A percentile compares a stretch with the other conserved stretches of the same genome.
phyloP scores from a whole-genome alignment of 2,329 filamentous ascomycete genomes.

The Helminthosporium solani region DNA sequence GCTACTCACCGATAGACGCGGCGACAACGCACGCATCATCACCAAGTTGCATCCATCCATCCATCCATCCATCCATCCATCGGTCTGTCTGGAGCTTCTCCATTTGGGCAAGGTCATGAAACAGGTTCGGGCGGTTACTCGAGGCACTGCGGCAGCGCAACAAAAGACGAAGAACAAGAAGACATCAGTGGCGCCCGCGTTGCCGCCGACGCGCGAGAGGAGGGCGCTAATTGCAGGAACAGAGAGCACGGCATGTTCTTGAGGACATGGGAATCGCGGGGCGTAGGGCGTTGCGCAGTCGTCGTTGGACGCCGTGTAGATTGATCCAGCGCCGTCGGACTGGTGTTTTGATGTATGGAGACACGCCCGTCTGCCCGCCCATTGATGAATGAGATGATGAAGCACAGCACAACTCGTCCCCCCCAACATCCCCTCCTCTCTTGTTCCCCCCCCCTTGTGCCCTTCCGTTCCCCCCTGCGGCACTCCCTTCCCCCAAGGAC shows the following conservation, averaged over 20 bases:
- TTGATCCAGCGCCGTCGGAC: neutral
- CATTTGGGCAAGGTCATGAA: constrained; percentile 19
- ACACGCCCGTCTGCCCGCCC: too few species aligned
- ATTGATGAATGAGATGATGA: too few species aligned
- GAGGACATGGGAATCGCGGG: neutral
- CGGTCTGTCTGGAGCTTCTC: constrained; percentile 3
- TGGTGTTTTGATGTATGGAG: too few species aligned
- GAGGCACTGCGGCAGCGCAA: constrained; percentile 10
- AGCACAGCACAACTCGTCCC: too few species aligned
- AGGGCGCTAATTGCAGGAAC: neutral
- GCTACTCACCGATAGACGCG: constrained; percentile 11
- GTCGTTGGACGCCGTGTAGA: neutral
- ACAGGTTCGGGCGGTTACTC: constrained; percentile 13
- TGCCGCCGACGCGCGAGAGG: neutral
- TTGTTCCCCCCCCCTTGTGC: too few species aligned
- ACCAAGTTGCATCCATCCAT: too few species aligned
- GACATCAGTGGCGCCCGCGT: neutral
- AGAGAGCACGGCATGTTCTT: too few species aligned
- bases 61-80: too few species aligned
- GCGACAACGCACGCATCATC: constrained; percentile 1
- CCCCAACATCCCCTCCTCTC: too few species aligned
- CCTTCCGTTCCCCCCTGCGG: too few species aligned
- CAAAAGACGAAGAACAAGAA: too few species aligned
- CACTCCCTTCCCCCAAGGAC: too few species aligned
- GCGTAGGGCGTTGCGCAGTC: neutral